A percentile compares a stretch with the other conserved stretches of the same genome.
Conservation (phyloP, 202 grass and related monocot genomes). For the Digitaria exilis region DNA sequence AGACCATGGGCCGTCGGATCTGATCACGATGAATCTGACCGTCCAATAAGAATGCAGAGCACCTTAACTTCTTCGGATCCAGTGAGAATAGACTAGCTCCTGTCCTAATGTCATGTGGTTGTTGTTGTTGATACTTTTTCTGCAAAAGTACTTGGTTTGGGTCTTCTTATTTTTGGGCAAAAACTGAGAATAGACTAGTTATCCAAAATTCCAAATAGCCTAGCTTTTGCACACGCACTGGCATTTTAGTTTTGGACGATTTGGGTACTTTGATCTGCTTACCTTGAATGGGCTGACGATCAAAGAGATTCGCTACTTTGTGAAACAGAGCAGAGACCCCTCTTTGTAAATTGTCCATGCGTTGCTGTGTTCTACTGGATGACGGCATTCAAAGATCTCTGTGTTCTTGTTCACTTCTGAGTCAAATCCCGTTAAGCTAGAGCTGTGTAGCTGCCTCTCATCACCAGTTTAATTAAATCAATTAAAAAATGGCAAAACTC, state of each 20-base stretch:
- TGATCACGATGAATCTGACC: not conserved
- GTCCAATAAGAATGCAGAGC: not conserved
- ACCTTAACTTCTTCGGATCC: not conserved
- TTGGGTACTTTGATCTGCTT: slow-evolving; percentile 23
- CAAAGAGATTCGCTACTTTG: not conserved
- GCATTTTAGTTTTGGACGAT: not conserved
- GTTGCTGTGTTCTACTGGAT: slow-evolving; percentile 1
- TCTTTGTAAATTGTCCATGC: not conserved
- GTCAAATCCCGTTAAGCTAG: not conserved
- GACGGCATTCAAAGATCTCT: not conserved
- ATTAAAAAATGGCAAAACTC: no score
- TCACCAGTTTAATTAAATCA: no score
- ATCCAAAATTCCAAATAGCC: not conserved
- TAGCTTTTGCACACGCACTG: not conserved
- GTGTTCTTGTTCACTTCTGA: not conserved
- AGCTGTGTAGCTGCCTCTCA: not conserved
- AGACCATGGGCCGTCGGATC: not conserved
- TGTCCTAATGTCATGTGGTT: no score
- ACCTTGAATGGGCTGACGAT: not conserved
- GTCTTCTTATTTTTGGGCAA: slow-evolving; percentile 31
- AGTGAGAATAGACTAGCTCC: no score
- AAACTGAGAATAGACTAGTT: not conserved
- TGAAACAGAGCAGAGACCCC: not conserved
- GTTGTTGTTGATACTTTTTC: not conserved
- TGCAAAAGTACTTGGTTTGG: slow-evolving; percentile 13